A percentile compares a stretch with the other conserved stretches of the same genome.
phyloP scores from a whole-genome alignment of 2,329 filamentous ascomycete species.

The Epichloe glyceriae region DNA sequence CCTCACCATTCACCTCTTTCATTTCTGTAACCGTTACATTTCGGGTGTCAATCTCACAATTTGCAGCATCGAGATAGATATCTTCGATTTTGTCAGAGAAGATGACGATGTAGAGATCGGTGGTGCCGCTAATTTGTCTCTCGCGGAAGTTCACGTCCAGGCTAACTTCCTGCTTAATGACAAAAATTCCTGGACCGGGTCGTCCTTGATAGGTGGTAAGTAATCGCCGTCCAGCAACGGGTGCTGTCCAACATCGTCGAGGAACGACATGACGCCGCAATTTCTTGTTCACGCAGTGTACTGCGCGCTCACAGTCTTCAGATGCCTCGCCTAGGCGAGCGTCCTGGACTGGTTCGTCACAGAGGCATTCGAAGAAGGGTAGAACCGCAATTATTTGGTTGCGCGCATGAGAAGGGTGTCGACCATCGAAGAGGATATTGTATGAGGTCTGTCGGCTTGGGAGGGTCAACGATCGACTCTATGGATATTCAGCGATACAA shows the following conservation, averaged over 20 bases:
- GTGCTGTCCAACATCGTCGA: conserved; percentile 9
- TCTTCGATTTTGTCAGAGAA: conserved; percentile 44
- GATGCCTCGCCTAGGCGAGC: conserved; percentile 4
- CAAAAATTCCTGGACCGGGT: conserved; percentile 28
- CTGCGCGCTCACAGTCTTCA: conserved; percentile 1
- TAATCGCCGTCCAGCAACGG: conserved; percentile 20
- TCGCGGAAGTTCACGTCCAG: conserved; percentile 78
- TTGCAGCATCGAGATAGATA: conserved; percentile 47
- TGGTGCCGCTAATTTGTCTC: conserved; percentile 62
- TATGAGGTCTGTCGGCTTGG: neutral
- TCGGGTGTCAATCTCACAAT: conserved; percentile 43
- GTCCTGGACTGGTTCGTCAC: neutral
- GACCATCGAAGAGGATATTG: neutral
- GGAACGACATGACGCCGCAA: conserved; percentile 5
- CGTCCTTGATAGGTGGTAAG: conserved; percentile 21
- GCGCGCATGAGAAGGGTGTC: neutral
- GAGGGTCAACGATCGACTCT: neutral
- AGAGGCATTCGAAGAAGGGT: conserved; percentile 1
- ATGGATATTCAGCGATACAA: neutral
- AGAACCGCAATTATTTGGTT: neutral
- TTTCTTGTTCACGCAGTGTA: neutral
- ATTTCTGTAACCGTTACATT: conserved; percentile 38
- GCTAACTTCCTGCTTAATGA: conserved; percentile 78
- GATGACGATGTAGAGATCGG: conserved; percentile 65
- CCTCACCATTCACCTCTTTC: conserved; percentile 22